Evolutionary conservation across 2,329 filamentous ascomycete species (phyloP).

Genomic region (Volutella citrinella): DNA sequence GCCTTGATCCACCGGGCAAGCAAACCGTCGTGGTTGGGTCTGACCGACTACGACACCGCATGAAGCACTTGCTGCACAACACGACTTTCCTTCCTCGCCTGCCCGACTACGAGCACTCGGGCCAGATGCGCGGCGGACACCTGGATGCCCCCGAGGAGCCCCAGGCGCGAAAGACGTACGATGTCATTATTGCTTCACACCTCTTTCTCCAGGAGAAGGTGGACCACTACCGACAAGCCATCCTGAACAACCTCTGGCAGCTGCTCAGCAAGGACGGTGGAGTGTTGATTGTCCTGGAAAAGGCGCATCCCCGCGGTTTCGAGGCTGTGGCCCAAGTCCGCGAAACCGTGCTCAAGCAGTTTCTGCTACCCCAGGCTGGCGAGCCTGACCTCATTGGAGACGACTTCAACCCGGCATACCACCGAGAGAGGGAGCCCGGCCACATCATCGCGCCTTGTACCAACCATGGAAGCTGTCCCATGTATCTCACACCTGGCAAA

Average conservation of each 20-base stretch:
- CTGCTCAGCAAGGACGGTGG: conserved; percentile 81
- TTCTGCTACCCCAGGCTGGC: conserved; percentile 56
- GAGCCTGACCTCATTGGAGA: conserved; percentile 31
- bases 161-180: conserved; percentile 72
- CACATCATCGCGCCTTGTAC: conserved; percentile 78
- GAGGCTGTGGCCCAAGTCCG: conserved; percentile 86
- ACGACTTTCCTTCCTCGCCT: conserved; percentile 89
- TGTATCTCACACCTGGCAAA: conserved; percentile 73
- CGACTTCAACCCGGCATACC: conserved; percentile 36
- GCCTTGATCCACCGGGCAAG: conserved; percentile 59
- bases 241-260: conserved; percentile 87
- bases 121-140: conserved; percentile 54
- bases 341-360: conserved; percentile 71
- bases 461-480: conserved; percentile 82
- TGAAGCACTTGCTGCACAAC: conserved; percentile 76
- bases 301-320: conserved; percentile 87
- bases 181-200: conserved; percentile 88
- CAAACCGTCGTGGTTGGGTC: conserved; percentile 80
- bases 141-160: conserved; percentile 56
- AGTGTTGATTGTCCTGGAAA: conserved; percentile 83
- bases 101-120: conserved; percentile 76
- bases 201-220: conserved; percentile 73
- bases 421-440: conserved; percentile 52
- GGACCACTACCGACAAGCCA: conserved; percentile 71
- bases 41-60: conserved; percentile 68